Evolutionary conservation across 768 basidiomycete genomes (phyloP).

Genomic region (Amanita pseudoporphyria): DNA sequence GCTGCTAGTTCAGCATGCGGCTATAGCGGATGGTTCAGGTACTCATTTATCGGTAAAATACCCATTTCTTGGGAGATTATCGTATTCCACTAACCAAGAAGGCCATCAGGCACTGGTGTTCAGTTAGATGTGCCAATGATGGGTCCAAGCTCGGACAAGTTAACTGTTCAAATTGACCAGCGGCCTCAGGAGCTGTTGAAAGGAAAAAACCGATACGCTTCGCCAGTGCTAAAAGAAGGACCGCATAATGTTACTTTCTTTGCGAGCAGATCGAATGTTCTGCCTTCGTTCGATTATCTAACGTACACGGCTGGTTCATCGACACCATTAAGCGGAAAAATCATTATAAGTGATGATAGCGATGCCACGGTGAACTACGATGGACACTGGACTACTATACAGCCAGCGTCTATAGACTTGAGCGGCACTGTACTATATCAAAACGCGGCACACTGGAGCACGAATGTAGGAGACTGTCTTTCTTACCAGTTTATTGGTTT

Average conservation of each 20-base stretch:
- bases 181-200: conserved; percentile 20
- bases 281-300: conserved; percentile 31
- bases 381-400: conserved; percentile 24
- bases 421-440: conserved; percentile 21
- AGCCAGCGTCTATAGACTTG: conserved; percentile 12
- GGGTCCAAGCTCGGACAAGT: conserved; percentile 16
- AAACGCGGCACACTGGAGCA: conserved; percentile 27
- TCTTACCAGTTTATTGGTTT: conserved; percentile 27
- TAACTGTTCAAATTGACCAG: conserved; percentile 28
- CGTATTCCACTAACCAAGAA: not conserved
- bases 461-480: conserved; percentile 24
- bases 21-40: conserved; percentile 28
- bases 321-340: conserved; percentile 24
- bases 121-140: conserved; percentile 14
- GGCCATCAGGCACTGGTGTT: conserved; percentile 22
- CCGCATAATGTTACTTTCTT: conserved; percentile 28
- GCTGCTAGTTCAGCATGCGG: conserved; percentile 20
- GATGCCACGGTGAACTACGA: conserved; percentile 20
- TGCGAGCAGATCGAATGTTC: conserved; percentile 14
- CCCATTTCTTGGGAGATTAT: not conserved
- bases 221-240: conserved; percentile 24
- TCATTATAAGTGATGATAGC: conserved; percentile 28
- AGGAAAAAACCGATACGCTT: conserved; percentile 22
- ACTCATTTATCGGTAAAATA: conserved; percentile 27
- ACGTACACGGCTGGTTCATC: conserved; percentile 26